Percentiles rank a stretch among this genome's conserved stretches.
phyloP scores from a whole-genome alignment of 1,139 yeast genomes.

The Zygotorulaspora mrakii region DNA sequence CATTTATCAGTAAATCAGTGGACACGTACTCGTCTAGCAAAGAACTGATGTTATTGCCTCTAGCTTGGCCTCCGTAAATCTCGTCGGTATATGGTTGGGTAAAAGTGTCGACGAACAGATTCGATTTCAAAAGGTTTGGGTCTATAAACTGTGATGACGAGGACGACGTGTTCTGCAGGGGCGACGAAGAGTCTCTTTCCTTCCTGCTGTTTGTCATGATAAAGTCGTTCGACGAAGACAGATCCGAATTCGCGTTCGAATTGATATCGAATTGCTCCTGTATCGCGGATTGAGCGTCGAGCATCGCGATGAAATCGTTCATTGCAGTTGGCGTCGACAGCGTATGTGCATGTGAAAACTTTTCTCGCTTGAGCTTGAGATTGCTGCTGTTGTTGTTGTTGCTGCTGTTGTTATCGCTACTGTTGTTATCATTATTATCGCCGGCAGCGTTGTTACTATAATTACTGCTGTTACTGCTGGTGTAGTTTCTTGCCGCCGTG shows the following conservation, averaged over 20 bases:
- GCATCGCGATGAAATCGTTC: slow-evolving; percentile 29
- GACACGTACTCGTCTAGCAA: slow-evolving; percentile 22
- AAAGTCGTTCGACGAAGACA: slow-evolving; percentile 6
- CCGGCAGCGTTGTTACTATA: too few relatives aligned
- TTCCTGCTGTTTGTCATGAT: slow-evolving; percentile 3
- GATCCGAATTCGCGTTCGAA: slow-evolving; percentile 5
- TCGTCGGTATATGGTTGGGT: slow-evolving; percentile 12
- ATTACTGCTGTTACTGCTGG: slow-evolving; percentile 1
- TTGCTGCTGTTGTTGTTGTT: slow-evolving; percentile 1
- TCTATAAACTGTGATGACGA: slow-evolving; percentile 11
- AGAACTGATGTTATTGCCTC: slow-evolving; percentile 12
- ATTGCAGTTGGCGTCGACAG: slow-evolving; percentile 28
- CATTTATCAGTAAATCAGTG: slow-evolving; percentile 15
- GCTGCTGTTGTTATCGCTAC: neutral
- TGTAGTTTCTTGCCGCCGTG: slow-evolving; percentile 8
- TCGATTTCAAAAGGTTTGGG: slow-evolving; percentile 13
- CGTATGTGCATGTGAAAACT: slow-evolving; percentile 12
- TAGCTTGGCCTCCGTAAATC: slow-evolving; percentile 10
- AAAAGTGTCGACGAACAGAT: slow-evolving; percentile 14
- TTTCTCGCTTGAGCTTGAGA: slow-evolving; percentile 1
- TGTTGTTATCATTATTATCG: slow-evolving; percentile 4
- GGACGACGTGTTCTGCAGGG: slow-evolving; percentile 6
- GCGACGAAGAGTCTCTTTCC: slow-evolving; percentile 10
- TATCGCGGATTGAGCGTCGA: slow-evolving; percentile 23
- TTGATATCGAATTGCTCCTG: slow-evolving; percentile 9